Evolutionary conservation across 768 basidiomycete genomes (phyloP).

Genomic region (Leucogyrophana mollusca): DNA sequence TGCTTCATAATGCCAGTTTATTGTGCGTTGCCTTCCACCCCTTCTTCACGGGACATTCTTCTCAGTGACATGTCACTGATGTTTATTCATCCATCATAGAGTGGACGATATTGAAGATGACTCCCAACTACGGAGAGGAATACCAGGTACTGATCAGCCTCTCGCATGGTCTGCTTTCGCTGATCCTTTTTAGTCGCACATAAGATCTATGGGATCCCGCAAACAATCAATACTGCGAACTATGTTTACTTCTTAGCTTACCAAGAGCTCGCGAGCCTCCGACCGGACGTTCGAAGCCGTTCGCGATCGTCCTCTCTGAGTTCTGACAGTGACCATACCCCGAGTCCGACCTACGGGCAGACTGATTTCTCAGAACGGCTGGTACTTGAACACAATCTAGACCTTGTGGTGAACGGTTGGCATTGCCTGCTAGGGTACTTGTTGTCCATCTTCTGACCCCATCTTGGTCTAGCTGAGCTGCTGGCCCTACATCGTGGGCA

Average conservation of each 20-base stretch:
- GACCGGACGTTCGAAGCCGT: not conserved
- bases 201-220: conserved; percentile 94
- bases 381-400: conserved; percentile 45
- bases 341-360: conserved; percentile 3
- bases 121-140: conserved; percentile 80
- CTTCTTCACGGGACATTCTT: too few relatives aligned
- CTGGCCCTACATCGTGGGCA: conserved; percentile 90
- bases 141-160: conserved; percentile 59
- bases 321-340: conserved; percentile 6
- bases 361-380: conserved; percentile 17
- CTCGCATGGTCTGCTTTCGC: conserved; percentile 12
- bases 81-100: conserved; percentile 37
- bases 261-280: conserved; percentile 55
- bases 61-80: too few relatives aligned
- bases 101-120: conserved; percentile 97
- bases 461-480: conserved; percentile 50
- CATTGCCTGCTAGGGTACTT: not conserved
- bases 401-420: conserved; percentile 74
- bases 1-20: conserved; percentile 92
- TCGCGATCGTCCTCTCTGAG: not conserved
- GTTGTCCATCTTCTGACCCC: not conserved
- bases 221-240: conserved; percentile 96
- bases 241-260: conserved; percentile 96
- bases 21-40: conserved; percentile 51
- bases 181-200: conserved; percentile 68